Percentiles rank a stretch among this genome's conserved stretches.
Evolutionary conservation across 257 asterid species (phyloP).

Genomic region (Solanum sitiens): DNA sequence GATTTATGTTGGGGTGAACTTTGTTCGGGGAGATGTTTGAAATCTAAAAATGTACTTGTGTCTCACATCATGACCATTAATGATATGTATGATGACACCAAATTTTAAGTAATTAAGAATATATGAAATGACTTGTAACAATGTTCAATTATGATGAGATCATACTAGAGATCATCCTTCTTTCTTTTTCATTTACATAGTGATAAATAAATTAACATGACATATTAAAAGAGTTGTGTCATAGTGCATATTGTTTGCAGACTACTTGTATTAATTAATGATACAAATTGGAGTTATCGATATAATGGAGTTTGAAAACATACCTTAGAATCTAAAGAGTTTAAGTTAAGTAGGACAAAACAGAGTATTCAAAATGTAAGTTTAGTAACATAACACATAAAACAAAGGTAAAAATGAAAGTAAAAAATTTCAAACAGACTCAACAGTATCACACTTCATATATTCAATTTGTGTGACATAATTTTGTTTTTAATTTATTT

Average conservation of each 20-base stretch:
- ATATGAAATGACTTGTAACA: not conserved
- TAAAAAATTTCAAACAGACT: not conserved
- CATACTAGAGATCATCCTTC: rapidly evolving
- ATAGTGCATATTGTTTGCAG: not conserved
- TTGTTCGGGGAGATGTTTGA: not conserved
- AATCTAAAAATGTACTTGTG: too few relatives aligned
- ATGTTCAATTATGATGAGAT: not conserved
- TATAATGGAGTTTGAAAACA: not conserved
- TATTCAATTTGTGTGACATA: not conserved
- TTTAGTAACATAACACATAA: not conserved
- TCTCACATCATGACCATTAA: not conserved
- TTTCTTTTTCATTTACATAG: not conserved
- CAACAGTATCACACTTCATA: not conserved
- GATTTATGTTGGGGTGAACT: not conserved
- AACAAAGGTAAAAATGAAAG: not conserved
- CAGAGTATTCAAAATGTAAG: not conserved
- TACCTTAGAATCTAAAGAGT: not conserved
- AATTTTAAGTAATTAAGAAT: not conserved
- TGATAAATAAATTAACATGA: not conserved
- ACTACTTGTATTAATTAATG: not conserved
- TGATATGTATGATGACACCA: not conserved
- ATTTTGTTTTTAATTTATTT: not conserved
- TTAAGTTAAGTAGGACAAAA: not conserved
- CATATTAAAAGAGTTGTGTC: not conserved
- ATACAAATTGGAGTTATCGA: not conserved